Evolutionary conservation across 1,284 basidiomycete species (phyloP).

Genomic region (Pseudozyma tsukubaensis): DNA sequence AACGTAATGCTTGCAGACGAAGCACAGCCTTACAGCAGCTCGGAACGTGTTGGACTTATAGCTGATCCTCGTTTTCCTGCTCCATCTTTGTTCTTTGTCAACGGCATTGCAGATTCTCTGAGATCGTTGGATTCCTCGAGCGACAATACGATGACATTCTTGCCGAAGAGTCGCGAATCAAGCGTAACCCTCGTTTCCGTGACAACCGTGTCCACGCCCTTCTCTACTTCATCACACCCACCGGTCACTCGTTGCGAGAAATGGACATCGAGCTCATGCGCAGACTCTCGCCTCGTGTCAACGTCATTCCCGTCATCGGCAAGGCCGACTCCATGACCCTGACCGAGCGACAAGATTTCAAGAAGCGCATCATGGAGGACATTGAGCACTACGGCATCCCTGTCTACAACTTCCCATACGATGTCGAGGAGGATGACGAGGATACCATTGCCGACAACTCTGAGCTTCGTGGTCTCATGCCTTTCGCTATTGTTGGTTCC

Average conservation of each 20-base stretch:
- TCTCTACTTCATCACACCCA: slow-evolving; percentile 97
- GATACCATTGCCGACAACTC: slow-evolving; percentile 96
- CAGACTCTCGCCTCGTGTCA: slow-evolving; percentile 74
- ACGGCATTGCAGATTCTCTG: slow-evolving; percentile 69
- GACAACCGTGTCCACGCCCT: slow-evolving; percentile 91
- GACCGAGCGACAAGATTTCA: slow-evolving; percentile 79
- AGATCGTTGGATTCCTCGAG: slow-evolving; percentile 96
- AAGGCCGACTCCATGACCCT: slow-evolving; percentile 92
- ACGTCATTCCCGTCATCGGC: slow-evolving; percentile 98
- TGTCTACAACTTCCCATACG: slow-evolving; percentile 99
- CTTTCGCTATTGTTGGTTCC: slow-evolving; percentile 96
- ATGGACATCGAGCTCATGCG: slow-evolving; percentile 85
- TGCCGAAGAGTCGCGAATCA: slow-evolving; percentile 98
- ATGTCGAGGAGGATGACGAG: slow-evolving; percentile 97
- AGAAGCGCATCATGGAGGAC: slow-evolving; percentile 98
- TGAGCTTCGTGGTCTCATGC: slow-evolving; percentile 71
- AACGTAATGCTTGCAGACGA: neutral
- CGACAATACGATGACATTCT: slow-evolving; percentile 99
- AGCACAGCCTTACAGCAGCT: no score
- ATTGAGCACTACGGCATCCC: slow-evolving; percentile 99
- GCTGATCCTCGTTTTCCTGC: neutral
- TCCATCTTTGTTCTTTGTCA: neutral
- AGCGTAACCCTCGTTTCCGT: slow-evolving; percentile 98
- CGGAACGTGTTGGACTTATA: neutral
- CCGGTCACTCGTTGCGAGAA: slow-evolving; percentile 88